These are phyloP conservation scores for Petunia hybrid DNA, from an alignment of 305 asterid species.

Conservation along the genomic window DNA sequence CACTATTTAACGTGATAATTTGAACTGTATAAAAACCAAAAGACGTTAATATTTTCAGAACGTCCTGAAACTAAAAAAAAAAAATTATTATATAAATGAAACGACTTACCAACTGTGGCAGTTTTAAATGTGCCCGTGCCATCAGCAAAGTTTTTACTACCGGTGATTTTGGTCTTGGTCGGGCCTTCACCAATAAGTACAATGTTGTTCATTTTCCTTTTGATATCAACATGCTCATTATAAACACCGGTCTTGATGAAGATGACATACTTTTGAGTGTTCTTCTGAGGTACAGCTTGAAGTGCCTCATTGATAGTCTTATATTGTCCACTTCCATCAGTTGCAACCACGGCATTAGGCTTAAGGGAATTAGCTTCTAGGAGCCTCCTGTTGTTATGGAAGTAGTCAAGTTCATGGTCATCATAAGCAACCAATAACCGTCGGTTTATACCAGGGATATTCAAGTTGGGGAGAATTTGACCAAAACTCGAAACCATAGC, in stretches of 20 bases:
- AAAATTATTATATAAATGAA: background rate
- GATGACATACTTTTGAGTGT: constrained; percentile 12
- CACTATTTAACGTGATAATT: too few relatives aligned
- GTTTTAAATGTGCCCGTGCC: constrained; percentile 28
- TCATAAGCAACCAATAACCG: background rate
- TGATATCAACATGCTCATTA: constrained; percentile 21
- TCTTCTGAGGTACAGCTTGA: background rate
- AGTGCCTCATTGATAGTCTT: constrained; percentile 27
- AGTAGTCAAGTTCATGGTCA: background rate
- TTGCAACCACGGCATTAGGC: constrained; percentile 21
- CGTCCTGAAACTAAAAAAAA: background rate
- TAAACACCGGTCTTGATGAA: constrained; percentile 25
- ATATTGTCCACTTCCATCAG: constrained; percentile 35
- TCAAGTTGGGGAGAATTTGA: background rate
- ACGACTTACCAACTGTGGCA: constrained; percentile 30
- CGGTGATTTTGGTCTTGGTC: constrained; percentile 32
- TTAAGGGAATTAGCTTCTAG: background rate
- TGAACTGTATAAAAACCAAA: background rate
- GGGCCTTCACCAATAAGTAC: constrained; percentile 36
- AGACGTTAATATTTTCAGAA: background rate
- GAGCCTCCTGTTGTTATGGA: background rate
- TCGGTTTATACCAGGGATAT: background rate
- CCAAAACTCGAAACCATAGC: constrained; percentile 31
- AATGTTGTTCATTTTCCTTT: constrained; percentile 31
- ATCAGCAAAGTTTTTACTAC: constrained; percentile 31